phyloP scores from a whole-genome alignment of 2,329 filamentous ascomycete genomes.

The Arthroderma sp. region DNA sequence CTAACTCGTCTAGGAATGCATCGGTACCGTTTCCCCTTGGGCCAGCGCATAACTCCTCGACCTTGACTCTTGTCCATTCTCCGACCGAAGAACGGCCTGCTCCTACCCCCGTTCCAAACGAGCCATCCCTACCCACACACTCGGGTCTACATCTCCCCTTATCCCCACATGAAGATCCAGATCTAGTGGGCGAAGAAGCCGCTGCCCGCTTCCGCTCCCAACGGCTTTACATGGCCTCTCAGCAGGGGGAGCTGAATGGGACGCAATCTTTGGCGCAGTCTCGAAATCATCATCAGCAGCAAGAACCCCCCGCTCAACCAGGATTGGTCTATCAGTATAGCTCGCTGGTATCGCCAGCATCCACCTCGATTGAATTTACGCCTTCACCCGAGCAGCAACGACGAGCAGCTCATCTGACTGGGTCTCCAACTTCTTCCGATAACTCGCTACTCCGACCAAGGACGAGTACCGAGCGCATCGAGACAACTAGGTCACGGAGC shows the following conservation, averaged over 20 bases:
- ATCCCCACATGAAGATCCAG: conserved; percentile 53
- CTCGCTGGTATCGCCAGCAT: conserved; percentile 11
- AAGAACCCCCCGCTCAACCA: conserved; percentile 2
- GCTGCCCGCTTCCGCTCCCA: conserved; percentile 47
- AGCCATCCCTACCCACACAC: background rate
- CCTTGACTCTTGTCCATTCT: conserved; percentile 9
- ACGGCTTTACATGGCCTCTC: conserved; percentile 34
- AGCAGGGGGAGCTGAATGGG: conserved; percentile 40
- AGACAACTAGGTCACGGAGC: background rate
- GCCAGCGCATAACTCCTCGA: conserved; percentile 9
- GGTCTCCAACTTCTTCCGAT: background rate
- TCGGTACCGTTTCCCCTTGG: background rate
- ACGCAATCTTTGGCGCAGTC: background rate
- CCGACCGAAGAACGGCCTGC: conserved; percentile 2
- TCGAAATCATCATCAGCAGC: background rate
- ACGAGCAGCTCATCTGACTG: background rate
- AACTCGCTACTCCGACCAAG: background rate
- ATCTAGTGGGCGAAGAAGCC: conserved; percentile 55
- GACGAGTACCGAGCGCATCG: background rate
- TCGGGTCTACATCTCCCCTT: conserved; percentile 17
- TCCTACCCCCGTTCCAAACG: background rate
- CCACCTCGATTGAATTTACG: background rate
- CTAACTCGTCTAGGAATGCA: background rate
- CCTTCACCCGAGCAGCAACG: conserved; percentile 1
- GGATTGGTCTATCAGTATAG: conserved; percentile 28